Conservation (phyloP, 306 rosid species). For the Mucuna pruriens region DNA sequence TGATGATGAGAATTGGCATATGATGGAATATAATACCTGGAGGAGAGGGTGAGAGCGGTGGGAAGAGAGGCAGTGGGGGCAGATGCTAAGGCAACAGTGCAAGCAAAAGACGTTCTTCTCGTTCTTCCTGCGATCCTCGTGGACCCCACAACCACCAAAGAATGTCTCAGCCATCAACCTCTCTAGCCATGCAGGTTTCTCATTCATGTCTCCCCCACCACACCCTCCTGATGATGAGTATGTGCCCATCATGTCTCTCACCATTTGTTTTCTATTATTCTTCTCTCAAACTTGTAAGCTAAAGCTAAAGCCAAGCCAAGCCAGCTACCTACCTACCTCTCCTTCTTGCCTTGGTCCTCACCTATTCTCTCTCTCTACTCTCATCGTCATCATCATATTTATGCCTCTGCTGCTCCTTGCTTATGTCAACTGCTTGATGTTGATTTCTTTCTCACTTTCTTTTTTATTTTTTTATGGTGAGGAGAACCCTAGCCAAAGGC, state of each 20-base stretch:
- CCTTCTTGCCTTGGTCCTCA: not conserved
- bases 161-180: slow-evolving; percentile 81
- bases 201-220: slow-evolving; percentile 38
- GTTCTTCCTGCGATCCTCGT: slow-evolving; percentile 82
- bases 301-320: too few relatives aligned
- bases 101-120: slow-evolving; percentile 94
- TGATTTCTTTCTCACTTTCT: not conserved
- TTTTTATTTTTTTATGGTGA: not conserved
- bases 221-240: slow-evolving; percentile 32
- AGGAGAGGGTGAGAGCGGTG: slow-evolving; percentile 89
- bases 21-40: slow-evolving; percentile 64
- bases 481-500: slow-evolving; percentile 50
- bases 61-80: slow-evolving; percentile 92
- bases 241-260: slow-evolving; percentile 46
- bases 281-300: too few relatives aligned
- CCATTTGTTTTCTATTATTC: slow-evolving; percentile 1
- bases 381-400: too few relatives aligned
- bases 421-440: slow-evolving; percentile 27
- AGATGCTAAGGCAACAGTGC: slow-evolving; percentile 85
- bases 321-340: not conserved
- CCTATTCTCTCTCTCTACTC: slow-evolving; percentile 23
- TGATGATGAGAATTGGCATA: not conserved
- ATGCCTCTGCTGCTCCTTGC: slow-evolving; percentile 1
- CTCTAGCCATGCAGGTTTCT: slow-evolving; percentile 94
- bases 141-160: slow-evolving; percentile 94